These are phyloP conservation scores for Cyberlindnera euphorbiiphila DNA, from an alignment of 805 yeast genomes.

Conservation along the genomic window DNA sequence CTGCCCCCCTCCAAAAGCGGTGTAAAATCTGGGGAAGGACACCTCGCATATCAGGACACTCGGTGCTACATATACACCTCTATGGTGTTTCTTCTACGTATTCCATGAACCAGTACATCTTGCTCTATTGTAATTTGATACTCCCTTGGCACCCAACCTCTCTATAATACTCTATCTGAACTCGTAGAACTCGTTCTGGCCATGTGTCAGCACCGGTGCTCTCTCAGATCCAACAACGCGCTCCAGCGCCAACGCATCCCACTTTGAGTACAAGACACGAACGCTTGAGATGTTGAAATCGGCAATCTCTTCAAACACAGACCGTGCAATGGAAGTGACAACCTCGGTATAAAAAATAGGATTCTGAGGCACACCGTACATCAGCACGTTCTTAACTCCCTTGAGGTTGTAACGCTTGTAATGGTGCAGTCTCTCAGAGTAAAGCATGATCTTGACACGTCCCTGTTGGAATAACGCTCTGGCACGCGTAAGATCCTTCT, in stretches of 20 bases:
- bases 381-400: conserved; percentile 78
- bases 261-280: conserved; percentile 64
- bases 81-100: no score
- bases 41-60: conserved; percentile 3
- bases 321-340: conserved; percentile 60
- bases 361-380: conserved; percentile 83
- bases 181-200: conserved; percentile 72
- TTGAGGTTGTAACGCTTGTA: conserved; percentile 79
- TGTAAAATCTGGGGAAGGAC: conserved; percentile 10
- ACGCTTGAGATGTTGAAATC: conserved; percentile 55
- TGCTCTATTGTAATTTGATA: no score
- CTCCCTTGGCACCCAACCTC: no score
- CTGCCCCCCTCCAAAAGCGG: no score
- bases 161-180: conserved; percentile 43
- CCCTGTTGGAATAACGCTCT: conserved; percentile 66
- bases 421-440: conserved; percentile 92
- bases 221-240: conserved; percentile 77
- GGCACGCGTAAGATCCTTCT: conserved; percentile 64
- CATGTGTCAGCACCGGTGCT: conserved; percentile 64
- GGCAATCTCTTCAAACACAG: conserved; percentile 45
- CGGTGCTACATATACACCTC: no score
- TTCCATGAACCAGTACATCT: no score
- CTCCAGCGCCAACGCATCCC: conserved; percentile 79
- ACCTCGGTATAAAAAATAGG: conserved; percentile 81
- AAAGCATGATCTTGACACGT: conserved; percentile 66